Evolutionary conservation across 768 basidiomycete genomes (phyloP).

Genomic region (Macrocybe gigantea): DNA sequence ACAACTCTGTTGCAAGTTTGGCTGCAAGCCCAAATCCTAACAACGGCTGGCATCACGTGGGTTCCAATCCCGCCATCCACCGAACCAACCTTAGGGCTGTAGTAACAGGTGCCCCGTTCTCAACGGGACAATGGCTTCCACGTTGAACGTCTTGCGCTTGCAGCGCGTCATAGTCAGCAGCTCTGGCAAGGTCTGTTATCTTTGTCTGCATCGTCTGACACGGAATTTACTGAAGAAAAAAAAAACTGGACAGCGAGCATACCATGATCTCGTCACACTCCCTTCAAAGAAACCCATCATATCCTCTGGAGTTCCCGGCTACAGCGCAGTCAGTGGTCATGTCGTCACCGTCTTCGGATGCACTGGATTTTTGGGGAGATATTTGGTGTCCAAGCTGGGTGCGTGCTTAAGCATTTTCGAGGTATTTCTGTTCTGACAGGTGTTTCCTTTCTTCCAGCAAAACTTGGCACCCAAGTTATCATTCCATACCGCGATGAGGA

Average conservation of each 20-base stretch:
- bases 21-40: background rate
- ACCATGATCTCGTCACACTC: constrained; percentile 66
- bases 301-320: constrained; percentile 73
- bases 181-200: constrained; percentile 37
- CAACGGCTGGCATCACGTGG: background rate
- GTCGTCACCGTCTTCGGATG: constrained; percentile 95
- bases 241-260: constrained; percentile 47
- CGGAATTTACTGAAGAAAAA: constrained; percentile 2
- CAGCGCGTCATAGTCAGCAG: constrained; percentile 39
- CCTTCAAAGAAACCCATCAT: constrained; percentile 63
- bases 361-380: constrained; percentile 92
- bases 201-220: background rate
- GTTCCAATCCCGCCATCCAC: constrained; percentile 31
- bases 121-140: constrained; percentile 38
- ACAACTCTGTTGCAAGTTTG: constrained; percentile 4
- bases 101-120: constrained; percentile 11
- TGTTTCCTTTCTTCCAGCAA: constrained; percentile 42
- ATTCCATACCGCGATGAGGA: constrained; percentile 95
- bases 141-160: constrained; percentile 42
- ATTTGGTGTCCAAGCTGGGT: constrained; percentile 93
- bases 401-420: constrained; percentile 16
- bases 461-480: constrained; percentile 88
- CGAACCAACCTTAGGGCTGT: constrained; percentile 23
- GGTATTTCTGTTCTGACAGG: constrained; percentile 5
- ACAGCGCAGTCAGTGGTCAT: constrained; percentile 86